phyloP scores from a whole-genome alignment of 2,329 filamentous ascomycete species.

The Teratosphaeria gauchensis region DNA sequence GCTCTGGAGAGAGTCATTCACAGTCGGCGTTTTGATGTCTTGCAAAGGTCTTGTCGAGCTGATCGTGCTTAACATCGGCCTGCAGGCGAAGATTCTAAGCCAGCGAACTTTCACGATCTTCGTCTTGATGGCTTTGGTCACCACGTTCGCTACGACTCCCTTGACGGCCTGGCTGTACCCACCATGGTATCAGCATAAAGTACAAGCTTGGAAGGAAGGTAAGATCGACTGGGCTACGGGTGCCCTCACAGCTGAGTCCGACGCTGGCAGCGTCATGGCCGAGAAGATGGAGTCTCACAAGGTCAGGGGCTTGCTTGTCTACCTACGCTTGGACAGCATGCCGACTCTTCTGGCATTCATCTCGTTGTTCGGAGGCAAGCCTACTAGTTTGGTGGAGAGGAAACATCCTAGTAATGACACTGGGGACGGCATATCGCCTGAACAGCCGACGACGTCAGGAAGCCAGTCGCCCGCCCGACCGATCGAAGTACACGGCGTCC shows the following conservation, averaged over 20 bases:
- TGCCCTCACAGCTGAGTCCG: constrained; percentile 24
- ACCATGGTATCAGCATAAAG: constrained; percentile 63
- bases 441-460: background rate
- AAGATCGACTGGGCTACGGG: constrained; percentile 75
- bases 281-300: constrained; percentile 43
- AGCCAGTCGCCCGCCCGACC: constrained; percentile 30
- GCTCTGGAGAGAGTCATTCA: constrained; percentile 81
- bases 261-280: constrained; percentile 17
- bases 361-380: constrained; percentile 58
- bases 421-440: constrained; percentile 3
- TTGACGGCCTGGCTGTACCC: constrained; percentile 67
- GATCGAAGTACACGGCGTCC: constrained; percentile 72
- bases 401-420: constrained; percentile 28
- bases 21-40: constrained; percentile 87
- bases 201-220: constrained; percentile 65
- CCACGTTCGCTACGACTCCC: constrained; percentile 75
- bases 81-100: constrained; percentile 73
- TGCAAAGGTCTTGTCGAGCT: constrained; percentile 93
- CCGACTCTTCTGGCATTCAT: constrained; percentile 74
- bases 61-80: constrained; percentile 83
- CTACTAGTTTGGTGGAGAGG: constrained; percentile 31
- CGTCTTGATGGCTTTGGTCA: constrained; percentile 84
- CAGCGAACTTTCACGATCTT: constrained; percentile 83
- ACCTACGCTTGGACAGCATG: constrained; percentile 75
- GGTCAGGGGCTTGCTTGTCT: constrained; percentile 62